A percentile compares a stretch with the other conserved stretches of the same genome.
phyloP scores from a whole-genome alignment of 2,329 filamentous ascomycete genomes.

The Monilinia polystroma region DNA sequence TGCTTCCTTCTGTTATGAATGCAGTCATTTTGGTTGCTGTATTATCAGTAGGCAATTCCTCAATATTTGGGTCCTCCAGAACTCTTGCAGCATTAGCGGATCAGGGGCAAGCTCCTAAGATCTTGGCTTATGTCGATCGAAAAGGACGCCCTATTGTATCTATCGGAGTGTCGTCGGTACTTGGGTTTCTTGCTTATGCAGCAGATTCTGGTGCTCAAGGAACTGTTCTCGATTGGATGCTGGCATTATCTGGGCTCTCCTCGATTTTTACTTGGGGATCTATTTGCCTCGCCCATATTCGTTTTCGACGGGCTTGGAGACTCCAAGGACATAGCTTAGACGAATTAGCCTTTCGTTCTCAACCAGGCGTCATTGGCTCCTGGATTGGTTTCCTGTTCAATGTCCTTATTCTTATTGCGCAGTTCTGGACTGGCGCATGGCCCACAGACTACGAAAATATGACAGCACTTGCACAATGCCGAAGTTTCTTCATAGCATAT shows the following conservation, averaged over 20 bases:
- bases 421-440: constrained; percentile 85
- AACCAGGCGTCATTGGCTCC: constrained; percentile 76
- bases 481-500: constrained; percentile 73
- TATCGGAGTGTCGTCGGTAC: constrained; percentile 62
- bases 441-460: constrained; percentile 60
- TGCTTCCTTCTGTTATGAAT: constrained; percentile 88
- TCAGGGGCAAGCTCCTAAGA: constrained; percentile 75
- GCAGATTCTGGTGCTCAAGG: constrained; percentile 57
- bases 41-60: constrained; percentile 86
- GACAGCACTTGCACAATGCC: constrained; percentile 49
- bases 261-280: constrained; percentile 78
- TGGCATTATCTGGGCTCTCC: constrained; percentile 70
- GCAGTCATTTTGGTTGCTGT: constrained; percentile 90
- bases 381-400: constrained; percentile 80
- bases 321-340: constrained; percentile 65
- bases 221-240: constrained; percentile 75
- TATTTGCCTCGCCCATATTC: constrained; percentile 88
- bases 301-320: constrained; percentile 81
- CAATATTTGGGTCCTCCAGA: constrained; percentile 86
- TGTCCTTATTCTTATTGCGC: constrained; percentile 70
- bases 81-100: constrained; percentile 88
- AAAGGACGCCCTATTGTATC: constrained; percentile 76
- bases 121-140: constrained; percentile 79
- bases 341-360: constrained; percentile 78
- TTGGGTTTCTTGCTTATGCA: constrained; percentile 78